Conservation (phyloP, 129 eudicot species). For the Calendula officinalis region DNA sequence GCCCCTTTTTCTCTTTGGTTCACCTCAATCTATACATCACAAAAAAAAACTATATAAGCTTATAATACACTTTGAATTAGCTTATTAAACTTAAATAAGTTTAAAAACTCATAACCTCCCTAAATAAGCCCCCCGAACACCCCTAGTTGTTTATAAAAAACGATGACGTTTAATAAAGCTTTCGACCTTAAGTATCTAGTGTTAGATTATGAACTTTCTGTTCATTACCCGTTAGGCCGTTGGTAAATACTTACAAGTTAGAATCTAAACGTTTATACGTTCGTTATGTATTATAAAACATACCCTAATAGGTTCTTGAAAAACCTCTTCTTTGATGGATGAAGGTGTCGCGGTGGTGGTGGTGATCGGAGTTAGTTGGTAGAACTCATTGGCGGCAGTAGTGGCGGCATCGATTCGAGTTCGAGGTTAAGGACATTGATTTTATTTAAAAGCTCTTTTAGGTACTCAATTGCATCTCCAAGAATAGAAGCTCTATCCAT, state of each 20-base stretch:
- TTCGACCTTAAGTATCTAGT: not conserved
- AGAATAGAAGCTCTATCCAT: slow-evolving; percentile 93
- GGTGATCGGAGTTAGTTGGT: slow-evolving; percentile 32
- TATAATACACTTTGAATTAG: too few species aligned
- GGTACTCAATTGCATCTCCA: slow-evolving; percentile 77
- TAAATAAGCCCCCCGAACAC: too few species aligned
- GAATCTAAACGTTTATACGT: not conserved
- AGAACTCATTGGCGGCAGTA: slow-evolving; percentile 33
- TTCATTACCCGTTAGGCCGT: not conserved
- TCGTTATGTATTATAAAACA: not conserved
- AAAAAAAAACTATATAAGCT: not conserved
- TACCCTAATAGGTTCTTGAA: slow-evolving; percentile 71
- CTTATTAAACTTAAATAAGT: not conserved
- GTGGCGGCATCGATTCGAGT: slow-evolving; percentile 57
- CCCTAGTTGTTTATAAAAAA: not conserved
- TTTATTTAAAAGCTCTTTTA: slow-evolving; percentile 66
- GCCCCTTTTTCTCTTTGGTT: slow-evolving; percentile 68
- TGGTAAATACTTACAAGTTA: not conserved
- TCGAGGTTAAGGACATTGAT: slow-evolving; percentile 67
- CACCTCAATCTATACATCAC: slow-evolving; percentile 60
- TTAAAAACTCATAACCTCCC: not conserved
- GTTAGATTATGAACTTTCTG: not conserved
- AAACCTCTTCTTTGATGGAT: slow-evolving; percentile 60
- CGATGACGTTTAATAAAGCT: not conserved
- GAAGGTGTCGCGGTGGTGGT: slow-evolving; percentile 38